A percentile compares a stretch with the other conserved stretches of the same genome.
These are phyloP conservation scores for Cercospora sp. DNA, from an alignment of 2,329 filamentous ascomycete genomes.

Conservation along the genomic window DNA sequence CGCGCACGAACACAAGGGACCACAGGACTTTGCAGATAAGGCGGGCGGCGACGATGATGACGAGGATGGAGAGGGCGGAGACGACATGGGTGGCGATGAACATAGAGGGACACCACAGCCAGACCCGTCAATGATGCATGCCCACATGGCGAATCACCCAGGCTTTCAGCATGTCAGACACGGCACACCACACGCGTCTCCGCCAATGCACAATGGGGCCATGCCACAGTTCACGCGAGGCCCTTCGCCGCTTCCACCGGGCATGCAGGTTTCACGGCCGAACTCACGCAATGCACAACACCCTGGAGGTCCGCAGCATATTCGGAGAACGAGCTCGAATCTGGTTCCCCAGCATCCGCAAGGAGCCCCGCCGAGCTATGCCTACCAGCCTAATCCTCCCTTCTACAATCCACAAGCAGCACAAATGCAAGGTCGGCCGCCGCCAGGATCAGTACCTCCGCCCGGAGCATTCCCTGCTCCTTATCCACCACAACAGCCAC, in stretches of 20 bases:
- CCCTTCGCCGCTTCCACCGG: slow-evolving; percentile 78
- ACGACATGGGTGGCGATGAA: slow-evolving; percentile 40
- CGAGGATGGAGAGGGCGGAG: slow-evolving; percentile 67
- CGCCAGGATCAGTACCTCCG: slow-evolving; percentile 28
- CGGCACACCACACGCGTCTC: slow-evolving; percentile 80
- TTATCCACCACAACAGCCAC: slow-evolving; percentile 34
- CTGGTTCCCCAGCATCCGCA: slow-evolving; percentile 64
- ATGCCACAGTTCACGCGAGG: slow-evolving; percentile 70
- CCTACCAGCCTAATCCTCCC: slow-evolving; percentile 81
- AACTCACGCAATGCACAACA: slow-evolving; percentile 71
- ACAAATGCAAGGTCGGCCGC: slow-evolving; percentile 46
- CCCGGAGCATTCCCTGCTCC: slow-evolving; percentile 34
- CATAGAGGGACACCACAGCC: slow-evolving; percentile 69
- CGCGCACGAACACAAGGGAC: slow-evolving; percentile 94
- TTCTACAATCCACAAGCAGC: slow-evolving; percentile 69
- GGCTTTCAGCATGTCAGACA: slow-evolving; percentile 80
- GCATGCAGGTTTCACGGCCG: slow-evolving; percentile 64
- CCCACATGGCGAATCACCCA: slow-evolving; percentile 52
- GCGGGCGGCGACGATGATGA: slow-evolving; percentile 76
- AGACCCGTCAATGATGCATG: slow-evolving; percentile 55
- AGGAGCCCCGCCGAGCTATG: slow-evolving; percentile 57
- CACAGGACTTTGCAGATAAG: slow-evolving; percentile 83
- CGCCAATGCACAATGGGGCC: slow-evolving; percentile 74
- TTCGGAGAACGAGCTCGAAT: slow-evolving; percentile 72
- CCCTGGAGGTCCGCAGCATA: slow-evolving; percentile 61